These are phyloP conservation scores for Agaricus blazei DNA, from an alignment of 768 basidiomycete genomes.

Conservation along the genomic window DNA sequence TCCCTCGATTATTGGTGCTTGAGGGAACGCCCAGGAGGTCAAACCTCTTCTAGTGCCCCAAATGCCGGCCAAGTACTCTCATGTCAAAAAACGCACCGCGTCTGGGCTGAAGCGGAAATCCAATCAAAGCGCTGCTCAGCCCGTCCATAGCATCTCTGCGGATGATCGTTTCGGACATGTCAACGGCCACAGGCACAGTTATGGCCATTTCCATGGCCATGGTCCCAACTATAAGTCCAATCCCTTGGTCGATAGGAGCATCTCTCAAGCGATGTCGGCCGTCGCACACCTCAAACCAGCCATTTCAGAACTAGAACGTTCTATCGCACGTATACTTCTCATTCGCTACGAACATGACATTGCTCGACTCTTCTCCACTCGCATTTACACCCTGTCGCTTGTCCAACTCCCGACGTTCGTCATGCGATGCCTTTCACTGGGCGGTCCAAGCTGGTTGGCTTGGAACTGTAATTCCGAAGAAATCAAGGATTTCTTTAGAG, in stretches of 20 bases:
- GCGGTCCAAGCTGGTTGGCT: slow-evolving; percentile 65
- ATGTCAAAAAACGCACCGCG: slow-evolving; percentile 61
- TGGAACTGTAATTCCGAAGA: slow-evolving; percentile 64
- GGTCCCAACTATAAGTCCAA: slow-evolving; percentile 18
- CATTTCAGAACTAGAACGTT: slow-evolving; percentile 60
- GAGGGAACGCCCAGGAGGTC: too few relatives aligned
- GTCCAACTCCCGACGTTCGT: slow-evolving; percentile 65
- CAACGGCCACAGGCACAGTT: slow-evolving; percentile 3
- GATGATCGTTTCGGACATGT: neutral
- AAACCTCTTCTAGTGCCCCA: too few relatives aligned
- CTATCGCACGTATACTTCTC: slow-evolving; percentile 63
- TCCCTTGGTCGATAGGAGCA: slow-evolving; percentile 47
- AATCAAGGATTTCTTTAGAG: slow-evolving; percentile 70
- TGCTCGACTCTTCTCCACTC: slow-evolving; percentile 67
- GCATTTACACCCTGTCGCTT: slow-evolving; percentile 59
- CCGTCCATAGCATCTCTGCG: slow-evolving; percentile 25
- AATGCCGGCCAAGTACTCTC: slow-evolving; percentile 73
- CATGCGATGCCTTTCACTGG: slow-evolving; percentile 56
- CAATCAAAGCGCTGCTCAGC: slow-evolving; percentile 24
- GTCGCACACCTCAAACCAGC: slow-evolving; percentile 52
- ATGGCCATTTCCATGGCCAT: neutral
- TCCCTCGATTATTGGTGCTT: too few relatives aligned
- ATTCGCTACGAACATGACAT: slow-evolving; percentile 73
- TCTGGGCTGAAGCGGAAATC: slow-evolving; percentile 44
- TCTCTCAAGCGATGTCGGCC: slow-evolving; percentile 54